Evolutionary conservation across 1,284 basidiomycete species (phyloP).

Genomic region (Exsudoporus floridanus): DNA sequence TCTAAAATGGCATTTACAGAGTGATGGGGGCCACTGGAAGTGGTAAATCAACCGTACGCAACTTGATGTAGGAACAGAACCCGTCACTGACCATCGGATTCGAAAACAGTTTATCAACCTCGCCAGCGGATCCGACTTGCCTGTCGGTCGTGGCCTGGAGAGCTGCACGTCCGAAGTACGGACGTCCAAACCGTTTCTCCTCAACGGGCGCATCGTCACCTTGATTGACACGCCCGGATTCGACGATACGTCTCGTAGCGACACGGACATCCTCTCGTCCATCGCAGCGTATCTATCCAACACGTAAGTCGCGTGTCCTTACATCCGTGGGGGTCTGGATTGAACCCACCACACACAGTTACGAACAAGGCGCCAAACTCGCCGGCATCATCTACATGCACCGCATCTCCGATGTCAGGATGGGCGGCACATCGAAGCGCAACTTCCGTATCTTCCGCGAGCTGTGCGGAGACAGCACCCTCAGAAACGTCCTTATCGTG

Average conservation of each 20-base stretch:
- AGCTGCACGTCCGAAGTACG: slow-evolving; percentile 38
- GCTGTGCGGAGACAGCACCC: slow-evolving; percentile 49
- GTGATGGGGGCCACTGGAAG: slow-evolving; percentile 48
- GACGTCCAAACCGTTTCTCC: slow-evolving; percentile 34
- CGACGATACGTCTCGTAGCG: slow-evolving; percentile 39
- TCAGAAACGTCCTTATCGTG: slow-evolving; percentile 49
- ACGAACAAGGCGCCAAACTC: slow-evolving; percentile 41
- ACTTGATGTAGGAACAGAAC: not conserved
- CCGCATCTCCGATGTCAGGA: slow-evolving; percentile 51
- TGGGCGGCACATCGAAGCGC: slow-evolving; percentile 50
- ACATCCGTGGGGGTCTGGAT: not conserved
- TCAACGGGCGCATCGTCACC: slow-evolving; percentile 35
- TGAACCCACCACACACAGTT: slow-evolving; percentile 28
- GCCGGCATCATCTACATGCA: slow-evolving; percentile 57
- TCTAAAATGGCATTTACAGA: slow-evolving; percentile 27
- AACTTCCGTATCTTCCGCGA: slow-evolving; percentile 53
- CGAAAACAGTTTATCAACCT: slow-evolving; percentile 35
- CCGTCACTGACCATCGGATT: not conserved
- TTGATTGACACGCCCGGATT: slow-evolving; percentile 44
- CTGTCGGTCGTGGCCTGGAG: slow-evolving; percentile 36
- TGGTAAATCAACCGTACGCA: slow-evolving; percentile 44
- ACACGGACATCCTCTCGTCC: slow-evolving; percentile 41
- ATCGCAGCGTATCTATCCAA: slow-evolving; percentile 39
- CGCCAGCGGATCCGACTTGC: slow-evolving; percentile 36
- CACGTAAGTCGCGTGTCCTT: slow-evolving; percentile 25